phyloP scores from a whole-genome alignment of 192 early-diverging fungal species.

The Mortierella alpina region DNA sequence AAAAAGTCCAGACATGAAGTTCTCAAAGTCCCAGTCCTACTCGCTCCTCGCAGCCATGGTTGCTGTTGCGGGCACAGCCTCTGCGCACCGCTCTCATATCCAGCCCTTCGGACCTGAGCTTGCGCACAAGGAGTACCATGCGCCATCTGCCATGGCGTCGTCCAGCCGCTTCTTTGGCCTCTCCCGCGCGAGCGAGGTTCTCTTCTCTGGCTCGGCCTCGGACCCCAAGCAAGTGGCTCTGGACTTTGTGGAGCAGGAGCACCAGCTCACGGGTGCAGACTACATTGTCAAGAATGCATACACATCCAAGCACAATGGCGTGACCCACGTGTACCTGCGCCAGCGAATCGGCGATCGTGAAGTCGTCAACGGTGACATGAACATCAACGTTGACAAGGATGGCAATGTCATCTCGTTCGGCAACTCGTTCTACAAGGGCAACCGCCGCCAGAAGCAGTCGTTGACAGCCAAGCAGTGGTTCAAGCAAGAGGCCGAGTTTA shows the following conservation, averaged over 20 bases:
- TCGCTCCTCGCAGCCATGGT: constrained; percentile 34
- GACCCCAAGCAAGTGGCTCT: constrained; percentile 57
- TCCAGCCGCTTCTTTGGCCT: constrained; percentile 17
- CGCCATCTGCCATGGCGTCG: constrained; percentile 14
- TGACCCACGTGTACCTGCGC: constrained; percentile 88
- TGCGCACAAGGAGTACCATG: constrained; percentile 40
- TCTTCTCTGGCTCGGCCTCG: constrained; percentile 24
- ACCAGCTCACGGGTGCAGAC: constrained; percentile 50
- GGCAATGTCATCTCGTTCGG: constrained; percentile 82
- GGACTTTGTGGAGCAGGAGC: constrained; percentile 56
- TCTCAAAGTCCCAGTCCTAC: constrained; percentile 42
- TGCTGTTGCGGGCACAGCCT: constrained; percentile 21
- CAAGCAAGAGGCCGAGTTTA: constrained; percentile 32
- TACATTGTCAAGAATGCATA: constrained; percentile 77
- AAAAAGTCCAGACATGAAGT: constrained; percentile 30
- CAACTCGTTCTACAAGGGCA: constrained; percentile 69
- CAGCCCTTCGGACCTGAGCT: constrained; percentile 55
- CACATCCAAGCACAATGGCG: constrained; percentile 73
- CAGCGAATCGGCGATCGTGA: constrained; percentile 76
- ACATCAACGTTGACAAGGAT: constrained; percentile 78
- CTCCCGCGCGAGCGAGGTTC: constrained; percentile 10
- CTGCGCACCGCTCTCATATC: constrained; percentile 39
- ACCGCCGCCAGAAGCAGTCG: constrained; percentile 29
- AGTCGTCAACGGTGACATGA: constrained; percentile 86
- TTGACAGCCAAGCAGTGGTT: constrained; percentile 65